Evolutionary conservation across 192 early-diverging fungal genomes (phyloP), one percentile per base, ranked within the genome.

Genomic region (Backusella australiensis): DNA sequence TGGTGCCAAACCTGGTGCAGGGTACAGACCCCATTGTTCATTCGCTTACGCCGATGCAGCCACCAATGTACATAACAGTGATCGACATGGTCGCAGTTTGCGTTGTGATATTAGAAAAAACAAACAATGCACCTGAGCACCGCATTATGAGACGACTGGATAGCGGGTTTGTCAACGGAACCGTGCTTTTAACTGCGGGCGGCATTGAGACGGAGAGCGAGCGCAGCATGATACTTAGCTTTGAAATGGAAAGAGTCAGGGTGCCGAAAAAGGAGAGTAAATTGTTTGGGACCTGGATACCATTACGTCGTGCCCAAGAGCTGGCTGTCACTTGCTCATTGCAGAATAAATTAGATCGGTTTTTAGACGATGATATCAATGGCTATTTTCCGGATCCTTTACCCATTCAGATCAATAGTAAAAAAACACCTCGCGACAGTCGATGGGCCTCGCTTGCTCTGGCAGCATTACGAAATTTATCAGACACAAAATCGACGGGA

Each of bases 201-300:
- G 96, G 96, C 4, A 87, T 97, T 14, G 88, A 90, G 35, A 93
- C 92, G 19, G 94, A 95, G 42, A 86, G 90, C 66, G 96, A 98
- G 72, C 89, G 92, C 14, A 93, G 89, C 71, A 94, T 96, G 63
- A 90, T 96, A 8, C 86, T 98, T 32, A 93, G 93, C 67, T 85
- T 98, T 75, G 96, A 98, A 72, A 85, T 94, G 17, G 89, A 87
- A 52, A 88, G 92, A 56, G 89, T 93, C 67, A 91, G 94, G 63
- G 87, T 91, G 77, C 90, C 92, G 14, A 88, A 91, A 74, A 87
- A 88, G 49, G 85, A 89, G 29, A 91, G 90, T 35, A 84, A 87
- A 74, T 83, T 97, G 34, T 91, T 89, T 67, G 96, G 96, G 34
- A 97, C 96, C 6, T 98, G 96, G 96, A 95, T 98, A 67, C 96